Percentiles rank a stretch among this genome's conserved stretches.
These are phyloP conservation scores for Elongisporangium undulatum DNA, from an alignment of 352 stramenopile species.

Conservation along the genomic window DNA sequence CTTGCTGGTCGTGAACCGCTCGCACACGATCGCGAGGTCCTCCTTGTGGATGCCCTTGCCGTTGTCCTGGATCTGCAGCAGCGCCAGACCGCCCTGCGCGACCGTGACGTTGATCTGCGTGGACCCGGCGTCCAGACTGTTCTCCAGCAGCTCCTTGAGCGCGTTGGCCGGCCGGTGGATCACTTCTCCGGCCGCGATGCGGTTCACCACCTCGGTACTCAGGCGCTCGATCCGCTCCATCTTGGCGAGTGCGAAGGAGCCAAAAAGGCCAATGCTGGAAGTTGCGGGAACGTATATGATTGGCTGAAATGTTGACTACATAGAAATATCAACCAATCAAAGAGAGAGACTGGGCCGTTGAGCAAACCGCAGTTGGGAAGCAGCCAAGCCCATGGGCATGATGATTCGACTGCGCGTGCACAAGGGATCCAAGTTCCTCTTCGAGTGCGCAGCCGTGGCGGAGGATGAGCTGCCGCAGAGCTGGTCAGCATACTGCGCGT, in stretches of 20 bases:
- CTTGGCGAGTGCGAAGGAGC: too few species aligned
- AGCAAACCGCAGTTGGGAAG: constrained; percentile 3
- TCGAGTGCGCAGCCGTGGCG: constrained; percentile 39
- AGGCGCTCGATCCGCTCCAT: constrained; percentile 80
- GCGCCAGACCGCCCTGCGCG: constrained; percentile 88
- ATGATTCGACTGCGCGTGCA: constrained; percentile 50
- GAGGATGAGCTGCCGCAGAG: constrained; percentile 9
- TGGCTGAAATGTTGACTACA: constrained; percentile 18
- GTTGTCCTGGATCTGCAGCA: constrained; percentile 96
- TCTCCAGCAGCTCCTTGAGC: constrained; percentile 99
- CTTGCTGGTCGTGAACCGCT: constrained; percentile 98
- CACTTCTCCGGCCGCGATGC: constrained; percentile 94
- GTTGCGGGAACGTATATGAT: constrained; percentile 33
- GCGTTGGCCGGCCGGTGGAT: constrained; percentile 93
- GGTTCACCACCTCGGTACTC: constrained; percentile 91
- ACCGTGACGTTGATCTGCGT: constrained; percentile 78
- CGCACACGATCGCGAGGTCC: constrained; percentile 95
- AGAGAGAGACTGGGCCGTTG: constrained; percentile 6
- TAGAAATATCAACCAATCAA: constrained; percentile 7
- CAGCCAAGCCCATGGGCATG: neutral
- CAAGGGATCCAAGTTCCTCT: constrained; percentile 67
- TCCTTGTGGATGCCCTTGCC: constrained; percentile 88
- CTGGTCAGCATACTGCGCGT: constrained; percentile 12
- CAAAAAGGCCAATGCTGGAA: constrained; percentile 4
- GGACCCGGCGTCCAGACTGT: constrained; percentile 95